Percentiles rank a stretch among this genome's conserved stretches.
These are phyloP conservation scores for Cordia subcordata DNA, from an alignment of 257 asterid species.

Conservation along the genomic window DNA sequence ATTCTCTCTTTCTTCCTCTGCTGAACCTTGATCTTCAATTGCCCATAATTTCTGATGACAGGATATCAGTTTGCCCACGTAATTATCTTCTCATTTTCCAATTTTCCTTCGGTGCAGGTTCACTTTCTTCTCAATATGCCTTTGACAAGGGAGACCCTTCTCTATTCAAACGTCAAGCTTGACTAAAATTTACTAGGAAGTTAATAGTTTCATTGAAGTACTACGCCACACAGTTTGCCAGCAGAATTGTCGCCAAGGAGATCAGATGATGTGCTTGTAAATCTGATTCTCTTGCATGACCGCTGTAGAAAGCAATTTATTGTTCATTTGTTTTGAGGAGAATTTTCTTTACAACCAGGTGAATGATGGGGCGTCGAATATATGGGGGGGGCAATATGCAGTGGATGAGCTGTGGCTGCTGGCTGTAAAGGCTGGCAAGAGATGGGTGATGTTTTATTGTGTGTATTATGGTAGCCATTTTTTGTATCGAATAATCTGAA, in stretches of 20 bases:
- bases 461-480: slow-evolving; percentile 3
- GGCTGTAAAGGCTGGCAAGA: not conserved
- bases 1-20: too few relatives aligned
- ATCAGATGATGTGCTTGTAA: slow-evolving; percentile 7
- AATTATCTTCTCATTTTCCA: too few relatives aligned
- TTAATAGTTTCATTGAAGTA: slow-evolving; percentile 19
- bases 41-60: too few relatives aligned
- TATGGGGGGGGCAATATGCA: not conserved
- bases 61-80: too few relatives aligned
- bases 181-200: slow-evolving; percentile 34
- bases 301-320: too few relatives aligned
- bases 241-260: slow-evolving; percentile 23
- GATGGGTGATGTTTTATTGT: not conserved
- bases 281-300: not conserved
- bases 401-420: not conserved
- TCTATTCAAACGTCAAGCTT: slow-evolving; percentile 87
- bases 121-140: slow-evolving; percentile 73
- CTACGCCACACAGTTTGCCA: slow-evolving; percentile 18
- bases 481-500: not conserved
- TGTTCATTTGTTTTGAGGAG: not conserved
- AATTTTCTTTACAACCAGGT: not conserved
- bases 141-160: slow-evolving; percentile 89
- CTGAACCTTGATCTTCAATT: too few relatives aligned
- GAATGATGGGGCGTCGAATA: not conserved
- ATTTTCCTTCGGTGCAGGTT: slow-evolving; percentile 52